Percentiles rank a stretch among this genome's conserved stretches.
These are phyloP conservation scores for Gossypium arboreum DNA, from an alignment of 345 rosid species.

Conservation along the genomic window DNA sequence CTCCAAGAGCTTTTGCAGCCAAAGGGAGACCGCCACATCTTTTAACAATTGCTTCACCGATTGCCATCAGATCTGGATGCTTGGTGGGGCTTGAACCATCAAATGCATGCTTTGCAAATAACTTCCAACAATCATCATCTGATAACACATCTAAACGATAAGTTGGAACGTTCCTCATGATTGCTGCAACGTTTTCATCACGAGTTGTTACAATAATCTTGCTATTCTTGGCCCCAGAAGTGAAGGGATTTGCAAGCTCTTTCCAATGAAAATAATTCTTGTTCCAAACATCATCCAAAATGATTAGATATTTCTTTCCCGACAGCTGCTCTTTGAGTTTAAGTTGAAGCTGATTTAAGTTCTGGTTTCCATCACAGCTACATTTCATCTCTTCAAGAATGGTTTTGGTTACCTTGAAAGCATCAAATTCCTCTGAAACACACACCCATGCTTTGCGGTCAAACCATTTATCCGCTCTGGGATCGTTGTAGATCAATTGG, in stretches of 20 bases:
- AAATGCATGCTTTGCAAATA: conserved; percentile 26
- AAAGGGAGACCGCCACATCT: conserved; percentile 25
- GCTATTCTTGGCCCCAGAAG: conserved; percentile 19
- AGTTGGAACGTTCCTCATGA: conserved; percentile 16
- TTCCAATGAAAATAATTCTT: conserved; percentile 24
- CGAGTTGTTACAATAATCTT: conserved; percentile 27
- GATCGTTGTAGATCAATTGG: conserved; percentile 6
- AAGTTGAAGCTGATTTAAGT: conserved; percentile 26
- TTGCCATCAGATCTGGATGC: conserved; percentile 6
- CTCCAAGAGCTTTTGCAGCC: conserved; percentile 18
- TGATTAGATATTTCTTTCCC: conserved; percentile 23
- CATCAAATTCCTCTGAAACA: conserved; percentile 17
- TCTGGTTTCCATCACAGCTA: not conserved
- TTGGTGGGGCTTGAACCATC: not conserved
- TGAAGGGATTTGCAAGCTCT: conserved; percentile 16
- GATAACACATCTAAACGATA: conserved; percentile 20
- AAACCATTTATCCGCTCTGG: conserved; percentile 12
- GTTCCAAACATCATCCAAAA: conserved; percentile 30
- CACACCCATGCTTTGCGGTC: conserved; percentile 29
- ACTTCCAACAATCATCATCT: conserved; percentile 20
- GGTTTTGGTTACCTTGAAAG: conserved; percentile 16
- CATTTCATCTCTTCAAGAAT: conserved; percentile 21
- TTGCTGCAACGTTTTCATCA: conserved; percentile 19
- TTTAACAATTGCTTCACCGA: conserved; percentile 21
- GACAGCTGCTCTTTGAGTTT: conserved; percentile 17